Evolutionary conservation across 352 stramenopile species (phyloP).

Genomic region (Pythium guiyangense): DNA sequence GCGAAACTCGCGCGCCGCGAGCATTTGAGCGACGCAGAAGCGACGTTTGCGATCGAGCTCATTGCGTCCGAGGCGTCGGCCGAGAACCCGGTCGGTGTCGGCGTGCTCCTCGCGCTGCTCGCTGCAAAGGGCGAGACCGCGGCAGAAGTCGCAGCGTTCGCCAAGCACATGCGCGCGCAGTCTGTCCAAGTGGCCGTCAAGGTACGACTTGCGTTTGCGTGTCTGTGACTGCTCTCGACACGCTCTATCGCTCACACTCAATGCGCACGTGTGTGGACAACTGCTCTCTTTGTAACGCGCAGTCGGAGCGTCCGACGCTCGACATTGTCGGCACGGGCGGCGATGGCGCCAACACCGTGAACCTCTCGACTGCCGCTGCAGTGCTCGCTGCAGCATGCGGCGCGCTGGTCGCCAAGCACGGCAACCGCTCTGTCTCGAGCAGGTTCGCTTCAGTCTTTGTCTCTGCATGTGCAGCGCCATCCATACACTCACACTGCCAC

Average conservation of each 20-base stretch:
- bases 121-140: constrained; percentile 93
- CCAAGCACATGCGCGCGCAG: constrained; percentile 93
- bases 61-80: constrained; percentile 64
- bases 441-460: not conserved
- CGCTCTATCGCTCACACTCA: too few species aligned
- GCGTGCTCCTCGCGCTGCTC: constrained; percentile 93
- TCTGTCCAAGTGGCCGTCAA: constrained; percentile 78
- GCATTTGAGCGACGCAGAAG: constrained; percentile 66
- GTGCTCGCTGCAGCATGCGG: constrained; percentile 94
- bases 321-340: constrained; percentile 99
- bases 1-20: constrained; percentile 69
- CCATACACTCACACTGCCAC: too few species aligned
- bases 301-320: constrained; percentile 80
- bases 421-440: constrained; percentile 95
- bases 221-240: too few species aligned
- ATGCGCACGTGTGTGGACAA: not conserved
- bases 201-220: too few species aligned
- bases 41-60: constrained; percentile 58
- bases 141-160: constrained; percentile 94
- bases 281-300: not conserved
- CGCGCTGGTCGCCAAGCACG: constrained; percentile 94
- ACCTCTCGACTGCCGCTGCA: constrained; percentile 95
- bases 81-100: constrained; percentile 71
- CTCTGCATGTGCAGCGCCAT: too few species aligned
- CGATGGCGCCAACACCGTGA: constrained; percentile 98